Percentiles rank a stretch among this genome's conserved stretches.
phyloP scores from a whole-genome alignment of 2,329 filamentous ascomycete genomes.

The Coniochaeta prunicola region DNA sequence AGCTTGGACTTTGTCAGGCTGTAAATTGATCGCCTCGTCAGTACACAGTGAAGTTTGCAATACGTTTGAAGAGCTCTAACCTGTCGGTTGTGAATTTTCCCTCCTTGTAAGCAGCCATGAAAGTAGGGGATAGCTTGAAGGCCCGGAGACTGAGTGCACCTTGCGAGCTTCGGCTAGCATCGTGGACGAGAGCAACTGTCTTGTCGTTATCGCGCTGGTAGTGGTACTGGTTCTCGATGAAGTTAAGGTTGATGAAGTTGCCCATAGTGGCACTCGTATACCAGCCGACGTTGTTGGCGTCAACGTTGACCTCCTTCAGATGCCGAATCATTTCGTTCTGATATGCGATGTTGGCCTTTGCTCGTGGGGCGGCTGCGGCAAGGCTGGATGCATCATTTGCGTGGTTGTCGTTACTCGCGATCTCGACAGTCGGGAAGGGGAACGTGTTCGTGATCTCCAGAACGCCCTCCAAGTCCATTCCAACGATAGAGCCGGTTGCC shows the following conservation, averaged over 20 bases:
- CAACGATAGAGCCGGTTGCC: constrained; percentile 84
- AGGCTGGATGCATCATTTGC: constrained; percentile 68
- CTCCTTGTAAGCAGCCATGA: constrained; percentile 92
- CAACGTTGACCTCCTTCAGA: constrained; percentile 93
- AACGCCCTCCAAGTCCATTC: constrained; percentile 77
- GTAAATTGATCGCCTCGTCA: constrained; percentile 4
- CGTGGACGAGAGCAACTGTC: constrained; percentile 85
- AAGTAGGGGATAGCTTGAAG: constrained; percentile 79
- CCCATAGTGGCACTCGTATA: constrained; percentile 98
- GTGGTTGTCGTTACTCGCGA: constrained; percentile 61
- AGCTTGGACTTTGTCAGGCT: constrained; percentile 94
- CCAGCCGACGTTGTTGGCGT: constrained; percentile 97
- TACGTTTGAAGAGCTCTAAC: constrained; percentile 45
- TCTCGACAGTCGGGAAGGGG: constrained; percentile 80
- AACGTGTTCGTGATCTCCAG: constrained; percentile 94
- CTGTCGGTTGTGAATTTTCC: constrained; percentile 93
- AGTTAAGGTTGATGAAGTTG: constrained; percentile 91
- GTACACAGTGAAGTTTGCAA: constrained; percentile 8
- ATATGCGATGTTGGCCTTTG: constrained; percentile 83
- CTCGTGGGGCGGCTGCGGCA: constrained; percentile 81
- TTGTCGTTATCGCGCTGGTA: constrained; percentile 94
- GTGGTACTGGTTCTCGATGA: constrained; percentile 96
- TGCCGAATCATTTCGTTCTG: constrained; percentile 97
- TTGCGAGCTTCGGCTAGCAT: constrained; percentile 90
- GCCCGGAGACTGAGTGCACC: constrained; percentile 84